Evolutionary conservation across 2,329 filamentous ascomycete species (phyloP).

Genomic region (Geosmithia putterillii): DNA sequence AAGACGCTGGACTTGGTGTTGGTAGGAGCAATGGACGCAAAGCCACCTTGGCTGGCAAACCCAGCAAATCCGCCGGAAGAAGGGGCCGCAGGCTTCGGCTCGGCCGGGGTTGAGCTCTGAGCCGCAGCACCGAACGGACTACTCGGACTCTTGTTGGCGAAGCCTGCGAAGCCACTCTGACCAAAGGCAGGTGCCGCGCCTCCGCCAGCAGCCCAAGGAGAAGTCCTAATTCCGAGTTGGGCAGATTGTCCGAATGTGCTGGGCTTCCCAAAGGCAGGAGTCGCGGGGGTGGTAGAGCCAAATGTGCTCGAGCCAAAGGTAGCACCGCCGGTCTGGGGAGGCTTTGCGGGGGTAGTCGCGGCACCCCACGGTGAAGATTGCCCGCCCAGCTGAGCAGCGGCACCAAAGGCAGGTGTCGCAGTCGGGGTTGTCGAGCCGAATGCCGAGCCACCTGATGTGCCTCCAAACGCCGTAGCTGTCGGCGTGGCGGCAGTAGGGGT

Average conservation of each 20-base stretch:
- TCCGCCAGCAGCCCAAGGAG: constrained; percentile 35
- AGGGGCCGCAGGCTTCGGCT: constrained; percentile 3
- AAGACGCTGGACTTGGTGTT: constrained; percentile 20
- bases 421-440: constrained; percentile 28
- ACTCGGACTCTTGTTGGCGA: constrained; percentile 18
- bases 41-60: constrained; percentile 43
- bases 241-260: constrained; percentile 40
- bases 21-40: constrained; percentile 28
- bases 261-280: constrained; percentile 36
- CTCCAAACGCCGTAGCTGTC: constrained; percentile 16
- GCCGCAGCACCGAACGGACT: not conserved
- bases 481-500: constrained; percentile 15
- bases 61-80: constrained; percentile 35
- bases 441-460: constrained; percentile 15
- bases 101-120: constrained; percentile 1
- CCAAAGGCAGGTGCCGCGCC: constrained; percentile 36
- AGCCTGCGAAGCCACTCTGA: constrained; percentile 35
- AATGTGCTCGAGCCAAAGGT: constrained; percentile 34
- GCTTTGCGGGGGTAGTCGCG: constrained; percentile 14
- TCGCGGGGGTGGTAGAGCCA: constrained; percentile 21
- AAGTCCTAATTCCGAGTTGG: constrained; percentile 32
- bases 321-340: constrained; percentile 18
- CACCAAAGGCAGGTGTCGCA: constrained; percentile 31
- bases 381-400: constrained; percentile 33
- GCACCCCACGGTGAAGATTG: constrained; percentile 39